phyloP scores from a whole-genome alignment of 2,329 filamentous ascomycete genomes.

The Claviceps pazoutovae region DNA sequence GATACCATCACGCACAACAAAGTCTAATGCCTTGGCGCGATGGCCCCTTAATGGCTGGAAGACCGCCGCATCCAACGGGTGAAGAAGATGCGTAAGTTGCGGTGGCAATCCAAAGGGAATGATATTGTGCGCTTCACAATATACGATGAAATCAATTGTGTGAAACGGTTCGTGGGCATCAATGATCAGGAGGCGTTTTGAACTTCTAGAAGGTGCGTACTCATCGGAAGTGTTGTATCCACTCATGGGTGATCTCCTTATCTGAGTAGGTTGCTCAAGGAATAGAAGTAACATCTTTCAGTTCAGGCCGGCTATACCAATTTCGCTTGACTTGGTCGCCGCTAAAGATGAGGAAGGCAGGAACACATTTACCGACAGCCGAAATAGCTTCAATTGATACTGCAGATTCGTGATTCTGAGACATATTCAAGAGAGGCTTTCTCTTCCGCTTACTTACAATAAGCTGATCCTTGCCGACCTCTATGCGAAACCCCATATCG shows the following conservation, averaged over 20 bases:
- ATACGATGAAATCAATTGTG: background rate
- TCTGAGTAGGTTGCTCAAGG: background rate
- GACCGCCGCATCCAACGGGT: background rate
- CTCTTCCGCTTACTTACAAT: background rate
- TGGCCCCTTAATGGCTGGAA: background rate
- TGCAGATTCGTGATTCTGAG: background rate
- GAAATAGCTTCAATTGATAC: background rate
- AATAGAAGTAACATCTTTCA: background rate
- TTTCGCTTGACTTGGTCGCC: background rate
- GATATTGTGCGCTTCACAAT: background rate
- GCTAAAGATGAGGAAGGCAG: background rate
- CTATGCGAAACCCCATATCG: background rate
- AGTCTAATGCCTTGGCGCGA: background rate
- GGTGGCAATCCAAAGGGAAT: background rate
- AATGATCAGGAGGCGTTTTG: background rate
- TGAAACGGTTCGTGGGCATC: background rate
- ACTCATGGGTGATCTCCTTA: background rate
- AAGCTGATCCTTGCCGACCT: background rate
- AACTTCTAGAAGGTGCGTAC: background rate
- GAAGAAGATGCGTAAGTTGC: background rate
- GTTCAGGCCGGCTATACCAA: background rate
- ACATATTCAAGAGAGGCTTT: background rate
- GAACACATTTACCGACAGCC: background rate
- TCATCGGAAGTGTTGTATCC: background rate
- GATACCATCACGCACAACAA: background rate